Evolutionary conservation across 1,284 basidiomycete species (phyloP), one percentile per base, ranked within the genome.

Genomic region (Tylopilus sp.): DNA sequence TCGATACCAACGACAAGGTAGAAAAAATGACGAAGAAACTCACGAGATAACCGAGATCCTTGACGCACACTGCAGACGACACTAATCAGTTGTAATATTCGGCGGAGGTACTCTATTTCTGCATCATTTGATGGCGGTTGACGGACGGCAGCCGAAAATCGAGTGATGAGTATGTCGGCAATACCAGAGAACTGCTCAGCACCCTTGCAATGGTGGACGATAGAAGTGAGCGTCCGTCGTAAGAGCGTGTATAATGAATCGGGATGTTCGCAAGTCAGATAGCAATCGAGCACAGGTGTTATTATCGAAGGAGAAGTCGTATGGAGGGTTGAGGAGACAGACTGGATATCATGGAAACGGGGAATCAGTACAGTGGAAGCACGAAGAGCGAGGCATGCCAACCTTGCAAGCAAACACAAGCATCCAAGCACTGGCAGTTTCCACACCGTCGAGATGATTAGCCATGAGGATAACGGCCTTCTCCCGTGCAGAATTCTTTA

Each of bases 161-260:
- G 62, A 38, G 67, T 59, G 1, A 78, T 59, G 3, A 88, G 55
- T 11, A 77, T 59, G 24, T 91, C 82, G 1, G 80, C 75, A 4
- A 91, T 58, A 0, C 77, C 66, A 7, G 75, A 65, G 59, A 89
- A 88, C 47, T 83, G 77, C 18, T 85, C 81, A 0, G 83, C 66
- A 18, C 73, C 74, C 52, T 85, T 83, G 58, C 84, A 85, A 62
- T 94, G 89, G 64, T 94, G 91, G 5, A 88, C 80, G 15, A 91
- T 69, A 0, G 91, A 84, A 0, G 88, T 94, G 5, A 90, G 67
- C 2, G 85, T 73, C n/a, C 88, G 78, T 6, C 84, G 81, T 24
- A 88, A 60, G 15, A 88, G 74, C 0, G 72, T 80, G 51, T 73
- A 75, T 0, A 79, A 76, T 8, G 62, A 55, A n/a, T 75, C 73